These are phyloP conservation scores for Penicillium flavigenum DNA, from an alignment of 495 filamentous ascomycete genomes.

Conservation along the genomic window DNA sequence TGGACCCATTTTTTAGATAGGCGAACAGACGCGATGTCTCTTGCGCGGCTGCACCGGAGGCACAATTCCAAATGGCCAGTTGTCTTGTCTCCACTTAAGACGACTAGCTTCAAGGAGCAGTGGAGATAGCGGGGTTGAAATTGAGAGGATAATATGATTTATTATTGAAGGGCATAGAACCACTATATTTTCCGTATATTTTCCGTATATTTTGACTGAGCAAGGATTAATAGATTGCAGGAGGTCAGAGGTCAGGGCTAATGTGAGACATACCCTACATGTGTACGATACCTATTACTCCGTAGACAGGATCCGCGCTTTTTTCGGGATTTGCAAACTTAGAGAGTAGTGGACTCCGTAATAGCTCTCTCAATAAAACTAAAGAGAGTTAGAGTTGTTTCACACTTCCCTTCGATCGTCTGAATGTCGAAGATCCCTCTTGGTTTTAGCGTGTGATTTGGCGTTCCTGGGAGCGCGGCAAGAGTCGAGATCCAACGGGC, in stretches of 20 bases:
- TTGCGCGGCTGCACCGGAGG: conserved; percentile 5
- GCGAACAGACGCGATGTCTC: conserved; percentile 14
- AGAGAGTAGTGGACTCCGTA: background rate
- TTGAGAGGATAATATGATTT: background rate
- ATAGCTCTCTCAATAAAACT: background rate
- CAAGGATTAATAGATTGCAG: conserved; percentile 9
- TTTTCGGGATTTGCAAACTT: background rate
- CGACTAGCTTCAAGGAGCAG: conserved; percentile 8
- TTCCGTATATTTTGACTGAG: background rate
- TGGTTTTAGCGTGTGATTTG: conserved; percentile 28
- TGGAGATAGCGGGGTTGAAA: conserved; percentile 2
- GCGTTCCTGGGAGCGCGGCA: conserved; percentile 15
- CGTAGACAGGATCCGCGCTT: background rate
- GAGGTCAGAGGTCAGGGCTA: conserved; percentile 2
- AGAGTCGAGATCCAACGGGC: conserved; percentile 21
- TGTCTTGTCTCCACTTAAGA: background rate
- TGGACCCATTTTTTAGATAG: background rate
- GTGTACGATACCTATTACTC: too few species aligned
- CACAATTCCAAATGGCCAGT: conserved; percentile 6
- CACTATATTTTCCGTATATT: background rate
- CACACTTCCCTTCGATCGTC: background rate
- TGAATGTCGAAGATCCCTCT: conserved; percentile 17
- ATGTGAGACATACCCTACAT: background rate
- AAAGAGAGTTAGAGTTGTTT: conserved; percentile 2
- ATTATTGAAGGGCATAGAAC: background rate